phyloP scores from a whole-genome alignment of 2,329 filamentous ascomycete species.

The Lithohypha guttulata region DNA sequence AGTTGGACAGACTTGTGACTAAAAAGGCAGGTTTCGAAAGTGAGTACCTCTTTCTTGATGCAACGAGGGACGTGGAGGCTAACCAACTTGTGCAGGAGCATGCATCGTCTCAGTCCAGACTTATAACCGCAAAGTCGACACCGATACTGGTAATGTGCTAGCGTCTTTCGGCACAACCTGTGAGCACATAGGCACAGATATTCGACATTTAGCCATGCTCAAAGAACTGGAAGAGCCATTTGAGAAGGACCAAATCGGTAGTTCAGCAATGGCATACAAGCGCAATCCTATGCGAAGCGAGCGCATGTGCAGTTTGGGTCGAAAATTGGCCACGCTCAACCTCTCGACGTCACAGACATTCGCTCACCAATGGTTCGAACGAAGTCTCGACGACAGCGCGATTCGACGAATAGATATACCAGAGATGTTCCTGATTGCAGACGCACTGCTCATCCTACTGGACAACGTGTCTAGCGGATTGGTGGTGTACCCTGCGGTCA shows the following conservation, averaged over 20 bases:
- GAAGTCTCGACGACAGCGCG: constrained; percentile 46
- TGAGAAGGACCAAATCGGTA: constrained; percentile 67
- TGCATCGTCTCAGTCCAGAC: constrained; percentile 60
- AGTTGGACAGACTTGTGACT: constrained; percentile 52
- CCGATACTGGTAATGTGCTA: constrained; percentile 70
- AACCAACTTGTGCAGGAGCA: constrained; percentile 17
- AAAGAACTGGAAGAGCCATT: constrained; percentile 84
- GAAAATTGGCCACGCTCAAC: constrained; percentile 44
- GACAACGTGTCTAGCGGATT: constrained; percentile 60
- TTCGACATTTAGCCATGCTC: constrained; percentile 60
- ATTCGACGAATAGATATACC: constrained; percentile 47
- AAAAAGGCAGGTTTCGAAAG: constrained; percentile 52
- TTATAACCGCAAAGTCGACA: constrained; percentile 72
- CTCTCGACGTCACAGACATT: constrained; percentile 55
- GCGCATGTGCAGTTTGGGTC: constrained; percentile 48
- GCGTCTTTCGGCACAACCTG: constrained; percentile 68
- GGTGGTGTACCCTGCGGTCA: constrained; percentile 68
- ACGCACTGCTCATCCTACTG: constrained; percentile 55
- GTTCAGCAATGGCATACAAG: constrained; percentile 58
- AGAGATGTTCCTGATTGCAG: constrained; percentile 57
- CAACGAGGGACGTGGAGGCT: background rate
- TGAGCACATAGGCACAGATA: constrained; percentile 62
- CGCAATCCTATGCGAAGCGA: constrained; percentile 48
- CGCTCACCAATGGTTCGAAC: constrained; percentile 64
- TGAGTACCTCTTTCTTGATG: background rate